Evolutionary conservation across 768 basidiomycete genomes (phyloP).

Genomic region (Leucosporidium creatinivorum): DNA sequence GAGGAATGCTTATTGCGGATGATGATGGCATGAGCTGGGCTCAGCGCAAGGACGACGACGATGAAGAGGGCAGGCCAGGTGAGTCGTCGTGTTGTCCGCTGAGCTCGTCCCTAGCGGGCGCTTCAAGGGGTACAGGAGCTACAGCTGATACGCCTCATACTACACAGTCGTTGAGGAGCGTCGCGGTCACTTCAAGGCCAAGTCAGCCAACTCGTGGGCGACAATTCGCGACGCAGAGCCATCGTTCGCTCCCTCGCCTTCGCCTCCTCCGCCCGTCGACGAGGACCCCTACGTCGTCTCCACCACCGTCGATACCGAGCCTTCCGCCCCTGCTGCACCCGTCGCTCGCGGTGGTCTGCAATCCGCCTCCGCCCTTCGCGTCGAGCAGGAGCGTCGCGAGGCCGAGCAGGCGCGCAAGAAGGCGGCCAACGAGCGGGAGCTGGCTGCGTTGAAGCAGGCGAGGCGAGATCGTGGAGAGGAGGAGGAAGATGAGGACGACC

Average conservation of each 20-base stretch:
- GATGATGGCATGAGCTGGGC: slow-evolving; percentile 41
- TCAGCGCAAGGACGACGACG: slow-evolving; percentile 31
- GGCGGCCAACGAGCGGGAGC: slow-evolving; percentile 44
- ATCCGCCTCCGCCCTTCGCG: slow-evolving; percentile 58
- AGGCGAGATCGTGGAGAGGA: slow-evolving; percentile 21
- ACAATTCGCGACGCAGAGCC: slow-evolving; percentile 26
- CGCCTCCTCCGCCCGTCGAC: slow-evolving; percentile 22
- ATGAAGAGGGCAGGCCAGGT: slow-evolving; percentile 42
- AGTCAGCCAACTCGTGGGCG: slow-evolving; percentile 16
- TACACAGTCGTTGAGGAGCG: slow-evolving; percentile 28
- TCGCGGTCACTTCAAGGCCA: slow-evolving; percentile 27
- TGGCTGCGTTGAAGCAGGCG: slow-evolving; percentile 53
- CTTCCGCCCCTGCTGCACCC: slow-evolving; percentile 8
- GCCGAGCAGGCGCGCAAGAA: slow-evolving; percentile 42
- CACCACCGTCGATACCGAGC: slow-evolving; percentile 19
- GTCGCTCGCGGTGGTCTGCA: slow-evolving; percentile 60
- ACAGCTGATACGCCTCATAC: neutral
- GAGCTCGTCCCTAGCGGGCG: neutral
- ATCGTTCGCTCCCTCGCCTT: neutral
- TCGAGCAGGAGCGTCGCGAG: slow-evolving; percentile 43
- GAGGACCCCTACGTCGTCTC: slow-evolving; percentile 32
- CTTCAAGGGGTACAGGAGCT: neutral
- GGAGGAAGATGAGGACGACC: slow-evolving; percentile 39
- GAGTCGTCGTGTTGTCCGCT: slow-evolving; percentile 10
- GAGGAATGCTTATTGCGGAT: slow-evolving; percentile 39